Conservation (phyloP, 441 rosid species). For the Geranium incanum region DNA sequence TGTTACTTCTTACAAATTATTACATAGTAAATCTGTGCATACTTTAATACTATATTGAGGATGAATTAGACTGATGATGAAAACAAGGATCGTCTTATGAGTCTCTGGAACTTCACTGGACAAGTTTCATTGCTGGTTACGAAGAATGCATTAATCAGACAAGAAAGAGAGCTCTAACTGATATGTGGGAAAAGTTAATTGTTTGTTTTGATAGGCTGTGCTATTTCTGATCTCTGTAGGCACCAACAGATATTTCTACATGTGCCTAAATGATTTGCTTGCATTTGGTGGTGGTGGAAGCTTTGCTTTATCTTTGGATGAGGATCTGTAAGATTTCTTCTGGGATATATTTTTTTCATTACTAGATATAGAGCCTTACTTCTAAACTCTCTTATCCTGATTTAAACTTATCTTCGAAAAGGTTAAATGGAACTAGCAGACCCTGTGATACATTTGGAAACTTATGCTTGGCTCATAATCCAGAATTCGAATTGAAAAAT, state of each 20-base stretch:
- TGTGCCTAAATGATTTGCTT: constrained; percentile 78
- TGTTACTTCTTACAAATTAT: not conserved
- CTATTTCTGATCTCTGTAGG: constrained; percentile 34
- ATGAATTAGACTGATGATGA: not conserved
- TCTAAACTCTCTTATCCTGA: not conserved
- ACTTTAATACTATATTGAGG: not conserved
- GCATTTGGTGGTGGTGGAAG: constrained; percentile 86
- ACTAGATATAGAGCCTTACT: not conserved
- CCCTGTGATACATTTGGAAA: constrained; percentile 78
- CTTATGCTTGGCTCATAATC: constrained; percentile 63
- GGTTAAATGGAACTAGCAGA: constrained; percentile 82
- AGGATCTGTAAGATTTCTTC: constrained; percentile 63
- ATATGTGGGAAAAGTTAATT: not conserved
- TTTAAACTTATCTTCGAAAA: constrained; percentile 25
- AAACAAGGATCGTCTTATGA: not conserved
- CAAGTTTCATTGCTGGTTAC: not conserved
- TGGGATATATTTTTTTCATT: not conserved
- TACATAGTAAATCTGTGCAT: not conserved
- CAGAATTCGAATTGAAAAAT: constrained; percentile 62
- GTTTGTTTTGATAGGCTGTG: constrained; percentile 16
- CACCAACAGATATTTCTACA: constrained; percentile 75
- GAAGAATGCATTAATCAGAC: not conserved
- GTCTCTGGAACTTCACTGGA: not conserved
- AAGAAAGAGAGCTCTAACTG: not conserved
- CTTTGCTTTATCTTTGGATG: constrained; percentile 75